Base-by-base conservation (phyloP, 345 rosid genomes). In the Syzygium aromaticum region DNA sequence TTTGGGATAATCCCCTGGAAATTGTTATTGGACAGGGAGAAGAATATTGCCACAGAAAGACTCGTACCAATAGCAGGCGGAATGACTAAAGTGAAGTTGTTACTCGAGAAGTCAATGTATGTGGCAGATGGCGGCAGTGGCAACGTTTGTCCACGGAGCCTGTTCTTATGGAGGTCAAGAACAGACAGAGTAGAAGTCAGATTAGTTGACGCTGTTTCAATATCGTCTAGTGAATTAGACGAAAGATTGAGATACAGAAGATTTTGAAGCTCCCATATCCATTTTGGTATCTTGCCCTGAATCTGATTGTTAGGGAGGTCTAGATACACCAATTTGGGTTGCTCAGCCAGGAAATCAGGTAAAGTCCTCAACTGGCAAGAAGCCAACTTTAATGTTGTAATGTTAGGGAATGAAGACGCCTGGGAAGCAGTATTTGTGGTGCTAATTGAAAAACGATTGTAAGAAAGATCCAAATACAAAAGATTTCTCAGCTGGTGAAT, bases 111-210 rank as follows among this genome's bases (percentile, higher is more conserved):
- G 30, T 64, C 77, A 11, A 16, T 3, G 43, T 30, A 16, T 0
- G 0, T 0, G 4, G 6, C 11, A 5, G 0, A 0, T 7, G 21
- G 1, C 1, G 17, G 1, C 1, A 63, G 11, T 30, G 7, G 40
- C 3, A 15, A 43, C 46, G 7, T 1, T 1, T 3, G 30, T 5
- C 40, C 40, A 15, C 11, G 5, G 1, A 28, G 40, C 40, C 0
- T 3, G 40, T 88, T 86, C 27, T 49, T 52, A 25, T 86, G 90
- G 53, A 88, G 89, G 17, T 86, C 86, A 28, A 83, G 25, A 16
- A 73, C 0, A 5, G 0, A 4, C 23, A n/a, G 0, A n/a, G n/a
- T n/a, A 54, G 0, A 0, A 10, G 85, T 16, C 19, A 82, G 28
- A 82, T n/a, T 28, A 4, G 15, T 30, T 2, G 8, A 11, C 3